A percentile compares a stretch with the other conserved stretches of the same genome.
Evolutionary conservation across 2,329 filamentous ascomycete genomes (phyloP).

Genomic region (Fusarium staphyleae): DNA sequence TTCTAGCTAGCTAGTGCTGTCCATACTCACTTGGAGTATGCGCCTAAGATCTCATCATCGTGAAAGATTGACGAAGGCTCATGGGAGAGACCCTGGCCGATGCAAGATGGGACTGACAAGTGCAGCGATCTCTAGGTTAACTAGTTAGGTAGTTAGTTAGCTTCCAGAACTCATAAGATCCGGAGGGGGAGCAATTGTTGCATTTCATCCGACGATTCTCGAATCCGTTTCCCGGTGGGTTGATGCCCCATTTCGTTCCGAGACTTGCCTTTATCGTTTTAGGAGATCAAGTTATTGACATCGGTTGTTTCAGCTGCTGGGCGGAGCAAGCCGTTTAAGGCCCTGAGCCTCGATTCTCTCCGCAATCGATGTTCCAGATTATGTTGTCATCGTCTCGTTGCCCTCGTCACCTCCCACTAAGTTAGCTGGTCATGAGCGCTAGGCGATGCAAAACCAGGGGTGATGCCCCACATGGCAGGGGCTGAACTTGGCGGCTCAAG

Average conservation of each 20-base stretch:
- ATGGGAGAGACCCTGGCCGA: too few relatives aligned
- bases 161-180: too few relatives aligned
- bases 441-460: constrained; percentile 6
- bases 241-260: constrained; percentile 8
- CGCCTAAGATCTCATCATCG: too few relatives aligned
- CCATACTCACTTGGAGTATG: too few relatives aligned
- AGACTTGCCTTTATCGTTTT: constrained; percentile 18
- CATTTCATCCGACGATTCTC: constrained; percentile 25
- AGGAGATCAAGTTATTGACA: constrained; percentile 2
- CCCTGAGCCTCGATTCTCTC: not conserved
- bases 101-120: too few relatives aligned
- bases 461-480: constrained; percentile 1
- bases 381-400: constrained; percentile 5
- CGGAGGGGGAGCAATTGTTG: constrained; percentile 18
- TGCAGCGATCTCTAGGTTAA: too few relatives aligned
- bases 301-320: constrained; percentile 18
- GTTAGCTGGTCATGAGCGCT: constrained; percentile 8
- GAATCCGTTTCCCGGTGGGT: constrained; percentile 12
- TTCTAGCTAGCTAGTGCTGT: too few relatives aligned
- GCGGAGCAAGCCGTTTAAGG: constrained; percentile 9
- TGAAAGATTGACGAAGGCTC: too few relatives aligned
- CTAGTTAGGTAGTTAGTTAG: too few relatives aligned
- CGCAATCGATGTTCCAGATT: constrained; percentile 9
- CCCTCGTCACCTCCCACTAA: constrained; percentile 4
- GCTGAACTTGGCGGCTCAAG: not conserved